phyloP scores from a whole-genome alignment of 495 filamentous ascomycete species.

The Podospora comata region DNA sequence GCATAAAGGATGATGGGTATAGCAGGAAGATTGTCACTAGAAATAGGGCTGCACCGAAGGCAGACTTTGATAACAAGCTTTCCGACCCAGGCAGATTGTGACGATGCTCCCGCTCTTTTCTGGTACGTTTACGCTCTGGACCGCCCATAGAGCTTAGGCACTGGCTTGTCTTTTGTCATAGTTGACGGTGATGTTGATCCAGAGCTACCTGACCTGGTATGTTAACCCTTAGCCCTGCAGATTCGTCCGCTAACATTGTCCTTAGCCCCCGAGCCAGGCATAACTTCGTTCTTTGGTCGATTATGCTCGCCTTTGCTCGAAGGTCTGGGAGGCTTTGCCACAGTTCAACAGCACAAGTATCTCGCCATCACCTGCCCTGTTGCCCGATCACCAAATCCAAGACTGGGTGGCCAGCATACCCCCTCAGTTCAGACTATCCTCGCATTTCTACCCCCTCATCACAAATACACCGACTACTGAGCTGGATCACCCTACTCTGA shows the following conservation, averaged over 20 bases:
- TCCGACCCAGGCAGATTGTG: background rate
- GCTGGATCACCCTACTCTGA: background rate
- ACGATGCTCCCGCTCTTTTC: slow-evolving; percentile 46
- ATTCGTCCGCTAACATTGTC: too few relatives aligned
- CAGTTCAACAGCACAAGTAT: background rate
- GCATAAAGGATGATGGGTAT: too few relatives aligned
- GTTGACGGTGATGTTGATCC: slow-evolving; percentile 70
- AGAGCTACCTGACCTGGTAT: slow-evolving; percentile 49
- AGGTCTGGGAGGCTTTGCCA: background rate
- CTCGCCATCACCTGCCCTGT: background rate
- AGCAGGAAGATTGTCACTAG: background rate
- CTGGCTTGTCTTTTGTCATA: slow-evolving; percentile 65
- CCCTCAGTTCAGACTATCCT: background rate
- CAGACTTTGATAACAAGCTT: background rate
- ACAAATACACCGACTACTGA: background rate
- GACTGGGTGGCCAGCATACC: background rate
- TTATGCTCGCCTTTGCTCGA: background rate
- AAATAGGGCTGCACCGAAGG: background rate
- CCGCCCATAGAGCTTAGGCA: slow-evolving; percentile 65
- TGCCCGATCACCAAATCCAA: background rate
- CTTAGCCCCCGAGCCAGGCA: background rate
- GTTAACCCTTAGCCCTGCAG: too few relatives aligned
- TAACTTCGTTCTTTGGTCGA: background rate
- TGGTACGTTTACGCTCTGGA: slow-evolving; percentile 72
- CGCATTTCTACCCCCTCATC: background rate